Percentiles rank a stretch among this genome's conserved stretches.
phyloP scores from a whole-genome alignment of 106 monocot genomes.

The Dioscorea dumetorum region DNA sequence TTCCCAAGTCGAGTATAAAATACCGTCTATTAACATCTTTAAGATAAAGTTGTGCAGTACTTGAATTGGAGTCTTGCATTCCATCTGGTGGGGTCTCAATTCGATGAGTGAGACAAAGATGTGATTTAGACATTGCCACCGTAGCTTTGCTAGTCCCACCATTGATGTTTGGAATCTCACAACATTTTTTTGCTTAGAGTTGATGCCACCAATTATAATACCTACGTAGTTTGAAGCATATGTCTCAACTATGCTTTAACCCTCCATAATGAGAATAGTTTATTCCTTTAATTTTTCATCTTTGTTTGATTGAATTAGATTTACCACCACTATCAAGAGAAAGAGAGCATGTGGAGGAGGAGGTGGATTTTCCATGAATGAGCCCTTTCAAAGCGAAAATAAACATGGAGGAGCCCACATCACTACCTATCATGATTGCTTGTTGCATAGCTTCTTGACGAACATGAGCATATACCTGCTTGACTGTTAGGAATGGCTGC shows the following conservation, averaged over 20 bases:
- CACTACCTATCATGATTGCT: not conserved
- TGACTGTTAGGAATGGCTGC: not conserved
- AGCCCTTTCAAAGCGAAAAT: not conserved
- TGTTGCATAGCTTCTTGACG: not conserved
- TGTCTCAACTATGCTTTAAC: constrained; percentile 1
- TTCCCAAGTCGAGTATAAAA: not conserved
- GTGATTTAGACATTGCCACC: not conserved
- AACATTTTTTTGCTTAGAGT: not conserved
- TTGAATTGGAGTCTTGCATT: not conserved
- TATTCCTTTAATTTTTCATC: not conserved
- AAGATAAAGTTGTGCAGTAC: not conserved
- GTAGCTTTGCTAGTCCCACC: not conserved
- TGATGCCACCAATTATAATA: constrained; percentile 10
- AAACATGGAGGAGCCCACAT: not conserved
- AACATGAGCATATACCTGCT: not conserved
- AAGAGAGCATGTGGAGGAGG: not conserved
- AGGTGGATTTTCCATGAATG: not conserved
- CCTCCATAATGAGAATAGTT: not conserved
- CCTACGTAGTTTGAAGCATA: constrained; percentile 9
- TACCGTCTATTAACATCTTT: not conserved
- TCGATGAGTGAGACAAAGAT: not conserved
- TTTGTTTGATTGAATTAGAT: not conserved
- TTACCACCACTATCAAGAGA: not conserved
- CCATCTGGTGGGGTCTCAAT: not conserved
- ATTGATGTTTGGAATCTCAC: not conserved